phyloP scores from a whole-genome alignment of 2,329 filamentous ascomycete genomes.

The Monilinia laxa region DNA sequence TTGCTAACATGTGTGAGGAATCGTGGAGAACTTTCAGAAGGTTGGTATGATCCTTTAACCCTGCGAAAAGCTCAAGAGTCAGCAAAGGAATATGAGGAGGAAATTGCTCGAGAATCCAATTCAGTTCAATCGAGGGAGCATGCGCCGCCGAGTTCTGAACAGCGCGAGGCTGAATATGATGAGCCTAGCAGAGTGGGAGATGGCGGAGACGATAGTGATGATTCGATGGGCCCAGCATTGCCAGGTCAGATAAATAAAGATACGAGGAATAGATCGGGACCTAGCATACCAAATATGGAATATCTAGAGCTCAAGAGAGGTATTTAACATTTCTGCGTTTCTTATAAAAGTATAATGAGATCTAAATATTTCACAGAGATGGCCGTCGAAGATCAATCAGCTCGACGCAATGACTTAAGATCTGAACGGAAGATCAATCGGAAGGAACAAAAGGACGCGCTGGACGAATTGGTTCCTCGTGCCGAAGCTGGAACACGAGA shows the following conservation, averaged over 20 bases:
- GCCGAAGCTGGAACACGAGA: constrained; percentile 82
- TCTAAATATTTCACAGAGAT: constrained; percentile 36
- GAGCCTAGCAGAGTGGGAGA: neutral
- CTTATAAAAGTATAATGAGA: neutral
- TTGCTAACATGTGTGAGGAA: constrained; percentile 64
- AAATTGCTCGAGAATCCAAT: constrained; percentile 24
- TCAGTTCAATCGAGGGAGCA: constrained; percentile 21
- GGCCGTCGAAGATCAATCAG: constrained; percentile 49
- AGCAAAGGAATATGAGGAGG: constrained; percentile 21
- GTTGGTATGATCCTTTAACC: constrained; percentile 85
- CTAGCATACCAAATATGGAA: constrained; percentile 68
- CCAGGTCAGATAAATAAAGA: constrained; percentile 40
- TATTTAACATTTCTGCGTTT: constrained; percentile 27
- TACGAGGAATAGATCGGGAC: constrained; percentile 44
- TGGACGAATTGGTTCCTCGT: constrained; percentile 80
- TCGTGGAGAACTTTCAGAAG: constrained; percentile 77
- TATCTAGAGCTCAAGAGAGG: constrained; percentile 67
- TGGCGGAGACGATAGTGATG: constrained; percentile 38
- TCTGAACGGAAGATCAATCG: constrained; percentile 64
- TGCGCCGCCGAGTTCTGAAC: constrained; percentile 18
- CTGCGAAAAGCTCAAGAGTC: constrained; percentile 39
- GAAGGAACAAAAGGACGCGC: constrained; percentile 63
- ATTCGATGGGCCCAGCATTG: constrained; percentile 50
- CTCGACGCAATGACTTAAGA: constrained; percentile 53
- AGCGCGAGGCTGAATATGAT: neutral